Evolutionary conservation across 495 filamentous ascomycete genomes (phyloP), one percentile per base, ranked within the genome.

Genomic region (Hypomontagnella monticulosa): DNA sequence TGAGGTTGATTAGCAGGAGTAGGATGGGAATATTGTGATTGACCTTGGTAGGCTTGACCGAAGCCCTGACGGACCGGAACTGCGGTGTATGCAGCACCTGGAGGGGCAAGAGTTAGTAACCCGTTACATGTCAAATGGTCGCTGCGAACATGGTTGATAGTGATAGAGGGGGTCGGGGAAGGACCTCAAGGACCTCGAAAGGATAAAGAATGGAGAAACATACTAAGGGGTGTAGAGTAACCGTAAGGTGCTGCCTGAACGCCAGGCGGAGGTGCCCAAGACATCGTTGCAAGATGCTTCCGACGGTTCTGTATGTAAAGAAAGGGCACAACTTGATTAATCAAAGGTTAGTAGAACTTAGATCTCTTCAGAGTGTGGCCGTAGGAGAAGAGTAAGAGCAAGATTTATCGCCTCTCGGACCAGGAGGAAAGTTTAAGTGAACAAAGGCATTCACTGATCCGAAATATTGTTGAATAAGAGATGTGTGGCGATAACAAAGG

Each of bases 11-110:
- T 73, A 73, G 72, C 52, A 69, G 67, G 54, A 55, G 61, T 32
- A 50, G 50, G 54, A 57, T 75, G 71, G 32, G 55, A 15, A 66
- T 71, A 75, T 53, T 73, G 68, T 55, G 63, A 67, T 46, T 74
- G 71, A 49, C 74, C 38, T 53, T 72, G 62, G 54, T 76, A 78
- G 5, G 75, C 50, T 63, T 79, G 72, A 64, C 76, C 73, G 61
- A 82, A 83, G 14, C 67, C 71, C 68, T 76, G 75, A 64, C 80
- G 79, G 54, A 81, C 76, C 20, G 73, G 72, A 23, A 88, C 83
- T 48, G 85, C 58, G 32, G 79, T 84, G 71, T 80, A 89, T 30
- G 84, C 82, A 30, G 80, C 63, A 38, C 69, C 79, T 78, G 51
- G 32, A 36, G 51, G 15, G 23, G 36, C 14, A 55, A 72, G 47